Conservation (phyloP, 1,139 yeast species). For the Pneumocystis oryctolagi region DNA sequence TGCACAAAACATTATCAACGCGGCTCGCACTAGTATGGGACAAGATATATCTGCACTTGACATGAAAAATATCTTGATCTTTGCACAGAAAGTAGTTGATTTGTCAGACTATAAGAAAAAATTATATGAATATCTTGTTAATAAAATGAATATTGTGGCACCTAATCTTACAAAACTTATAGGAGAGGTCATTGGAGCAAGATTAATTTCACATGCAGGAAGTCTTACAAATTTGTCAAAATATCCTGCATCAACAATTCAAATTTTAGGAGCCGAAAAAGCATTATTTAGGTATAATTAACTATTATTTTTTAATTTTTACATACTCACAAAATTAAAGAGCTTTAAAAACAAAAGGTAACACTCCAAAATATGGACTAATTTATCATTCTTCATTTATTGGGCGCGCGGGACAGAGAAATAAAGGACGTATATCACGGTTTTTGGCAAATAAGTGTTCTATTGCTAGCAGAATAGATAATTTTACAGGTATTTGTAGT, state of each 20-base stretch:
- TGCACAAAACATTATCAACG: conserved; percentile 82
- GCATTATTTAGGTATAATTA: conserved; percentile 58
- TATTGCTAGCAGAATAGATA: conserved; percentile 95
- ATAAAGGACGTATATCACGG: conserved; percentile 98
- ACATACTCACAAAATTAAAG: not conserved
- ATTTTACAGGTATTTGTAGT: conserved; percentile 34
- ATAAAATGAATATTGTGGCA: conserved; percentile 96
- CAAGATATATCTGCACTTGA: conserved; percentile 87
- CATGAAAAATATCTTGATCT: conserved; percentile 66
- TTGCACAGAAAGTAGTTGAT: conserved; percentile 90
- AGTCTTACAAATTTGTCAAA: conserved; percentile 85
- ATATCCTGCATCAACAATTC: conserved; percentile 97
- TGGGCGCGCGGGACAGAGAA: conserved; percentile 94
- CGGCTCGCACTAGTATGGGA: conserved; percentile 98
- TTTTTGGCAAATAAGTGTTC: conserved; percentile 98
- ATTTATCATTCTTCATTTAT: conserved; percentile 93
- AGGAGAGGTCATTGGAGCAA: conserved; percentile 96
- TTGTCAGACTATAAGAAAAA: conserved; percentile 91
- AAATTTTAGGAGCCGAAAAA: conserved; percentile 98
- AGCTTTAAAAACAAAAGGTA: conserved; percentile 95
- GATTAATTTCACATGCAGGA: conserved; percentile 95
- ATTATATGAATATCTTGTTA: conserved; percentile 70
- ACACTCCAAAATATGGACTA: conserved; percentile 96
- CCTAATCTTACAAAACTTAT: conserved; percentile 91
- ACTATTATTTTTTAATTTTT: not conserved